Evolutionary conservation across 2,329 filamentous ascomycete species (phyloP).

Genomic region (Ascochyta lentis): DNA sequence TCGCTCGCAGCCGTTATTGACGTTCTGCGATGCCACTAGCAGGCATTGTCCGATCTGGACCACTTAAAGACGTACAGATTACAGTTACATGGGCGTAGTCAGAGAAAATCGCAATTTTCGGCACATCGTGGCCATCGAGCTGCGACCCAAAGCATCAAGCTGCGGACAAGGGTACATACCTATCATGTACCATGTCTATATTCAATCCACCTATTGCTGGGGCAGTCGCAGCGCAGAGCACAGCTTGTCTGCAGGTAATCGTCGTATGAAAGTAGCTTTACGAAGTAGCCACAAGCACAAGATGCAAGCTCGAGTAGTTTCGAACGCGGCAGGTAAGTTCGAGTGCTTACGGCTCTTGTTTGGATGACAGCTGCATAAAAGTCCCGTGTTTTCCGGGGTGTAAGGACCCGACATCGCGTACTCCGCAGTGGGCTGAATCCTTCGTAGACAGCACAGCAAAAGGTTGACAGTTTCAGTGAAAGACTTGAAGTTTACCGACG

Average conservation of each 20-base stretch:
- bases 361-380: constrained; percentile 17
- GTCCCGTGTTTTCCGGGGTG: constrained; percentile 5
- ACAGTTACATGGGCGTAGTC: constrained; percentile 22
- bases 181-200: not conserved
- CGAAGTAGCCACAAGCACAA: constrained; percentile 8
- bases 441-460: constrained; percentile 7
- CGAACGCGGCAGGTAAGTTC: constrained; percentile 11
- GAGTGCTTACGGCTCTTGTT: constrained; percentile 1
- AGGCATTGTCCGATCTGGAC: constrained; percentile 15
- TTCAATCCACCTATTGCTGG: not conserved
- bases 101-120: constrained; percentile 5
- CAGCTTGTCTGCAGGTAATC: constrained; percentile 23
- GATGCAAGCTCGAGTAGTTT: constrained; percentile 1
- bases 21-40: constrained; percentile 7
- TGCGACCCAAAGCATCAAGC: not conserved
- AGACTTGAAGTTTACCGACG: not conserved
- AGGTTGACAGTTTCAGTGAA: not conserved
- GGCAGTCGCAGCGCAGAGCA: not conserved
- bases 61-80: constrained; percentile 17
- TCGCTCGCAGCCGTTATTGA: constrained; percentile 1
- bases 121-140: constrained; percentile 3
- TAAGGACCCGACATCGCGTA: constrained; percentile 8
- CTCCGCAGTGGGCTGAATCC: constrained; percentile 22
- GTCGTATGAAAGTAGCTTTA: constrained; percentile 11
- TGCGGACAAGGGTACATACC: not conserved